These are phyloP conservation scores for Phylloporus arenicola DNA, from an alignment of 768 basidiomycete species.

Conservation along the genomic window DNA sequence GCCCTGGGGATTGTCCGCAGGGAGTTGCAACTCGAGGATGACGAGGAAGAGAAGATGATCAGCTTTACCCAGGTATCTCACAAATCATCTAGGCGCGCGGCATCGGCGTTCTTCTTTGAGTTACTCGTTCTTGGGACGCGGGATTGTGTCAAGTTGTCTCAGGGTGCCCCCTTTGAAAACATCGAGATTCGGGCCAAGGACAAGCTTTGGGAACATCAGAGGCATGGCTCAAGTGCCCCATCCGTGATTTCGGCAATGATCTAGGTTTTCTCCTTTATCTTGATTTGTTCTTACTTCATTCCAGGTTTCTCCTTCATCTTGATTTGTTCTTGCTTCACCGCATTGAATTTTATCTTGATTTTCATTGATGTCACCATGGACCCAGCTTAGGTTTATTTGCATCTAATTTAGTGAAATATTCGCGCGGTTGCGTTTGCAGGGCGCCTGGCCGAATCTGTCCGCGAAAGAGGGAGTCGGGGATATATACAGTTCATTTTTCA, in stretches of 20 bases:
- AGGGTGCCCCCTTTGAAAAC: constrained; percentile 73
- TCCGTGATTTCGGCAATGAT: constrained; percentile 45
- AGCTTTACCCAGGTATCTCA: constrained; percentile 77
- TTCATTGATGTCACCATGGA: not conserved
- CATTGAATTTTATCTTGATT: not conserved
- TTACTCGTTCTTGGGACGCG: constrained; percentile 89
- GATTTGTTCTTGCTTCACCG: constrained; percentile 13
- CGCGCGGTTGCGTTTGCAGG: no score
- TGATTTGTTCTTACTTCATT: constrained; percentile 13
- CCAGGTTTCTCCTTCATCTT: not conserved
- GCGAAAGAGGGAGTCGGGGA: no score
- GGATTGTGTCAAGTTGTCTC: constrained; percentile 81
- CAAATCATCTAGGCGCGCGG: constrained; percentile 87
- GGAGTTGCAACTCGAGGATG: constrained; percentile 57
- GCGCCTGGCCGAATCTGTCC: no score
- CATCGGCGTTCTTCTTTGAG: constrained; percentile 97
- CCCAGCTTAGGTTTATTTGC: not conserved
- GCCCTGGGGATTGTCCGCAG: constrained; percentile 71
- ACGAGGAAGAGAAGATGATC: constrained; percentile 52
- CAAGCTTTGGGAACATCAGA: constrained; percentile 77
- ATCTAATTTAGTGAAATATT: no score
- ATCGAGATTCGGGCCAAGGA: constrained; percentile 79
- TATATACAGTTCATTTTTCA: no score
- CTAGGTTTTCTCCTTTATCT: constrained; percentile 11
- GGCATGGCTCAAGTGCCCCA: constrained; percentile 37